A percentile compares a stretch with the other conserved stretches of the same genome.
Evolutionary conservation across 805 yeast species (phyloP).

Genomic region (Yamadazyma scolyti): DNA sequence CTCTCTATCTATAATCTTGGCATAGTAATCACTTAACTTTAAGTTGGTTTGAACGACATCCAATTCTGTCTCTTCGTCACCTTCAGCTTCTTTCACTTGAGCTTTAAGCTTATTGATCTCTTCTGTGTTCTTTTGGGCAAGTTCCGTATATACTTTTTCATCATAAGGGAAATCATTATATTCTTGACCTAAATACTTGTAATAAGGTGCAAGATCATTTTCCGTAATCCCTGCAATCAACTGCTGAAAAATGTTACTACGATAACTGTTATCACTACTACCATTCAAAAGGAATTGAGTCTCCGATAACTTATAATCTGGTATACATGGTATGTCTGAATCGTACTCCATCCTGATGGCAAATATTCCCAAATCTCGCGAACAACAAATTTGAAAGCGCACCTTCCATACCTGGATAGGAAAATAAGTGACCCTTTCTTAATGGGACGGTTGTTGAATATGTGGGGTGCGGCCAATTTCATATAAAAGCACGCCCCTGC

Average conservation of each 20-base stretch:
- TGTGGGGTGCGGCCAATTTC: too few species aligned
- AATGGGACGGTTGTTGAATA: too few species aligned
- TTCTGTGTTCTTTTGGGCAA: slow-evolving; percentile 52
- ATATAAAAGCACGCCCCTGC: too few species aligned
- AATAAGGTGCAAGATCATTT: slow-evolving; percentile 78
- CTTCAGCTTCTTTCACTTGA: slow-evolving; percentile 50
- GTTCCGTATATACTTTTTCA: slow-evolving; percentile 46
- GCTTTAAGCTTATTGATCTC: slow-evolving; percentile 52
- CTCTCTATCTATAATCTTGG: slow-evolving; percentile 74
- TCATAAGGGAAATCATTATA: slow-evolving; percentile 53
- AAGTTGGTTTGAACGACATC: slow-evolving; percentile 76
- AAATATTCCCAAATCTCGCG: slow-evolving; percentile 4
- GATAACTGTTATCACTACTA: slow-evolving; percentile 33
- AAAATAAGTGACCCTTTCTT: too few species aligned
- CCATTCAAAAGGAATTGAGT: slow-evolving; percentile 60
- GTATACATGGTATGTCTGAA: slow-evolving; percentile 58
- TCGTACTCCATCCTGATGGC: slow-evolving; percentile 29
- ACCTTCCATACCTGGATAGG: too few species aligned
- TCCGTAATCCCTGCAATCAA: slow-evolving; percentile 53
- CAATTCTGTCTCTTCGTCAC: slow-evolving; percentile 81
- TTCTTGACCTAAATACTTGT: slow-evolving; percentile 51
- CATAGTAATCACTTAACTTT: slow-evolving; percentile 82
- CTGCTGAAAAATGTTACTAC: slow-evolving; percentile 36
- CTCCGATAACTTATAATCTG: slow-evolving; percentile 82
- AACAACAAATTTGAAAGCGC: too few species aligned